These are phyloP conservation scores for Adansonia grandidieri DNA, from an alignment of 441 rosid species.

Conservation along the genomic window DNA sequence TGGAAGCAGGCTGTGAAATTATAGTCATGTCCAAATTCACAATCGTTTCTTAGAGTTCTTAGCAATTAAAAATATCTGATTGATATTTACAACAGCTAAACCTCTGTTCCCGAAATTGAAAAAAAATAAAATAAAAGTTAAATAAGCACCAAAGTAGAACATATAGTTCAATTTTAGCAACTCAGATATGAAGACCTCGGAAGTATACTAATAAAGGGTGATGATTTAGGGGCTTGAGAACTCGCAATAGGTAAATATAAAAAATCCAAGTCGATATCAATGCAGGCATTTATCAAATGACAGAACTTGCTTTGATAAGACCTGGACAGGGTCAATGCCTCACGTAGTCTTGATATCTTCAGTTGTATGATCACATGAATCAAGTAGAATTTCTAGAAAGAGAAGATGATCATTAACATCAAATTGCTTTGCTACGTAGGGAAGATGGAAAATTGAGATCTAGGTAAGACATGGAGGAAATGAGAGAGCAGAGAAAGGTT, in stretches of 20 bases:
- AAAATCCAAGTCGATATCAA: background rate
- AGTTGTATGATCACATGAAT: background rate
- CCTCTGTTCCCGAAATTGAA: background rate
- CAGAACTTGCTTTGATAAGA: background rate
- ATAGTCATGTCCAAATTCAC: background rate
- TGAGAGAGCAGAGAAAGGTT: background rate
- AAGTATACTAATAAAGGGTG: background rate
- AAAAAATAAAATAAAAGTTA: too few species aligned
- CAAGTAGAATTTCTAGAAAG: background rate
- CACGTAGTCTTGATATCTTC: background rate
- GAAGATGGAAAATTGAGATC: background rate
- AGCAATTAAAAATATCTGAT: background rate
- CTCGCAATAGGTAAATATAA: background rate
- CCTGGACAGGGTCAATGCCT: background rate
- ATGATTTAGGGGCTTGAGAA: conserved; percentile 1
- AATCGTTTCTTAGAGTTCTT: background rate
- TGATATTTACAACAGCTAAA: background rate
- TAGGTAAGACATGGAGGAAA: background rate
- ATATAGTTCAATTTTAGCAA: too few species aligned
- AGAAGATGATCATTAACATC: background rate
- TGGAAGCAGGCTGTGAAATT: background rate
- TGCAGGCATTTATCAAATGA: background rate
- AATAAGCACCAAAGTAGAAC: too few species aligned
- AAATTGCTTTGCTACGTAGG: background rate
- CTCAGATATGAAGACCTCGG: too few species aligned